Base-by-base conservation (phyloP, 495 filamentous ascomycete species). In the Aspergillus affinis region DNA sequence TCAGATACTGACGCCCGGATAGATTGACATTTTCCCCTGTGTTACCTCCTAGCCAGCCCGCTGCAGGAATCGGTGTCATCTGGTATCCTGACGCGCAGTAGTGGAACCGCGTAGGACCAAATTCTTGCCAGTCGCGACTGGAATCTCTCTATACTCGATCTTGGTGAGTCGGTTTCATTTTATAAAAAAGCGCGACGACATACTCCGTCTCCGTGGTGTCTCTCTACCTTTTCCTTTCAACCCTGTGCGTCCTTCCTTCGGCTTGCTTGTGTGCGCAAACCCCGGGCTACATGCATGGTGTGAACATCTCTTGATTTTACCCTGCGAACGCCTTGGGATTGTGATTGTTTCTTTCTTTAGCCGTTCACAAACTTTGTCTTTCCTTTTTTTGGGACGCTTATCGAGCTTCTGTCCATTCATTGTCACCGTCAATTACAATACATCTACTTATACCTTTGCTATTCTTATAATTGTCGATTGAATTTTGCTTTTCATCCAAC, bases 141-240 rank as follows among this genome's bases (percentile, higher is more conserved):
- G 62, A 65, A 68, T 68, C 55, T 48, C 48, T 56, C 32, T 27
- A 60, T 51, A 52, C 26, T 51, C 44, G 32, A 41, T 47, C 48
- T 10, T 20, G 57, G 59, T 69, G 53, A 66, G 61, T 61, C 55
- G 57, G 30, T 56, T 60, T 55, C 50, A 50, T 51, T 57, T 58
- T 57, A 48, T 45, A 51, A 58, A 48, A 20, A 52, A 21, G 48
- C 45, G 23, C 30, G 45, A 44, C 29, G 9, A 41, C 36, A 41
- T 15, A 41, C 36, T 41, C 36, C 36, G 36, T 13, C 12, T 41
- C 36, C 36, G 36, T 10, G 36, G 15, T 41, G 19, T 49, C 55
- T 50, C 54, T 58, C 41, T 52, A 6, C 29, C 32, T 55, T 46
- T 15, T 54, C 54, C 47, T 27, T 21, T 29, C n/a, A 32, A 58